Evolutionary conservation across 352 stramenopile genomes (phyloP).

Genomic region (Pythium rhizo-oryzae): DNA sequence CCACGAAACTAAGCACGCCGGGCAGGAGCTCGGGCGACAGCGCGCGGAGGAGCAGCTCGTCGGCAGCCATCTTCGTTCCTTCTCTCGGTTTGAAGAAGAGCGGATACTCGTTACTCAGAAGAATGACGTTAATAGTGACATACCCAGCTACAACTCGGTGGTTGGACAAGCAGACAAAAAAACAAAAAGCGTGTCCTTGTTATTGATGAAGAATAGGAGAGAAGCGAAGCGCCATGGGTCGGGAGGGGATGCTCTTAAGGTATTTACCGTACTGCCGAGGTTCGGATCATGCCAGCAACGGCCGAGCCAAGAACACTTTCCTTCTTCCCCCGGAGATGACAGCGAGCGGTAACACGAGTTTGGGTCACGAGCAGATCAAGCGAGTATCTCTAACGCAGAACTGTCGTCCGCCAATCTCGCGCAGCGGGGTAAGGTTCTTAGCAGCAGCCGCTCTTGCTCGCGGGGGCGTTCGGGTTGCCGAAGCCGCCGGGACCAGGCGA

Average conservation of each 20-base stretch:
- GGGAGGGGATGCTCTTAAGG: neutral
- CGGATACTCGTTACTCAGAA: neutral
- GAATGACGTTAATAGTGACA: constrained; percentile 8
- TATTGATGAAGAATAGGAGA: neutral
- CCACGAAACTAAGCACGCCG: constrained; percentile 33
- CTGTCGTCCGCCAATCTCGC: neutral
- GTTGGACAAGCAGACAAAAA: neutral
- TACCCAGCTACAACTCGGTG: too few species aligned
- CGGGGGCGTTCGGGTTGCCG: constrained; percentile 71
- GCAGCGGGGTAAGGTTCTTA: constrained; percentile 34
- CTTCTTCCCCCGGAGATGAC: neutral
- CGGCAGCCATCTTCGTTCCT: neutral
- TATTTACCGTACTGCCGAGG: neutral
- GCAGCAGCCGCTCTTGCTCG: constrained; percentile 75
- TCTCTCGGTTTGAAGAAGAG: neutral
- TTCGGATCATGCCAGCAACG: neutral
- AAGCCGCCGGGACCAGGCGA: constrained; percentile 77
- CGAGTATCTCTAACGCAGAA: constrained; percentile 12
- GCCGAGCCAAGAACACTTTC: neutral
- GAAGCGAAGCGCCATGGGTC: neutral
- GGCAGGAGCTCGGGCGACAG: constrained; percentile 41
- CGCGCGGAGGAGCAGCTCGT: constrained; percentile 2
- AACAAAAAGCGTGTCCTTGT: neutral
- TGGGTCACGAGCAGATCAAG: neutral
- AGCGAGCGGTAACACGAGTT: neutral